These are phyloP conservation scores for Stephanodiscus minutulus DNA, from an alignment of 108 stramenopile genomes.

Conservation along the genomic window DNA sequence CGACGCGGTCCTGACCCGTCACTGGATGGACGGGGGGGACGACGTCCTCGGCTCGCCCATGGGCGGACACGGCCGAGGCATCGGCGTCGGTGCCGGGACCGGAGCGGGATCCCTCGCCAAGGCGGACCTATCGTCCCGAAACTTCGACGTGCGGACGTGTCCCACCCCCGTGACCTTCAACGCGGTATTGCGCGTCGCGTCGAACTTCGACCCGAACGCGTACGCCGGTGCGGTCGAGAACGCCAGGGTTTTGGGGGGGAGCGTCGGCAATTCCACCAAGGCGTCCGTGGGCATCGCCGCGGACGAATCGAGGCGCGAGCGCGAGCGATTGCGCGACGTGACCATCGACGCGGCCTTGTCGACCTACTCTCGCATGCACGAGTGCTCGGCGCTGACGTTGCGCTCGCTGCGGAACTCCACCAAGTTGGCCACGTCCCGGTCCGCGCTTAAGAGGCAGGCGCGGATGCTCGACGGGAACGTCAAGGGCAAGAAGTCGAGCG, in stretches of 20 bases:
- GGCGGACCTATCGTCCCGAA: constrained; percentile 16
- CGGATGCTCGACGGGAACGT: constrained; percentile 19
- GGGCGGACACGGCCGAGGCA: constrained; percentile 31
- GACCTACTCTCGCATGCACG: constrained; percentile 47
- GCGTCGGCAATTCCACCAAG: background rate
- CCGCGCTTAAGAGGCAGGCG: constrained; percentile 35
- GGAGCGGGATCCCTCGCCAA: constrained; percentile 42
- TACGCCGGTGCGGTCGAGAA: constrained; percentile 37
- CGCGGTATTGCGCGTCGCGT: constrained; percentile 59
- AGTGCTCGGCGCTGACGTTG: constrained; percentile 41
- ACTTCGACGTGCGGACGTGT: constrained; percentile 46
- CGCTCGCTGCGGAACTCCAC: constrained; percentile 28
- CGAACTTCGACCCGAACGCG: constrained; percentile 46
- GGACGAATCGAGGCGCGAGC: constrained; percentile 18
- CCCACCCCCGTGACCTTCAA: constrained; percentile 76
- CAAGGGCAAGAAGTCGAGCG: constrained; percentile 39
- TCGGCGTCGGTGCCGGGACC: constrained; percentile 45
- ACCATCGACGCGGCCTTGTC: constrained; percentile 55
- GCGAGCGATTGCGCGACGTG: constrained; percentile 56
- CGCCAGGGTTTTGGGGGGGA: constrained; percentile 25
- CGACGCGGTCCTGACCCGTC: constrained; percentile 25
- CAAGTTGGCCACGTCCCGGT: constrained; percentile 43
- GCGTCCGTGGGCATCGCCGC: background rate
- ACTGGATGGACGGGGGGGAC: constrained; percentile 50
- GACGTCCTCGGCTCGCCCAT: constrained; percentile 20